Conservation (phyloP, 805 yeast genomes). For the Teunomyces atbi region DNA sequence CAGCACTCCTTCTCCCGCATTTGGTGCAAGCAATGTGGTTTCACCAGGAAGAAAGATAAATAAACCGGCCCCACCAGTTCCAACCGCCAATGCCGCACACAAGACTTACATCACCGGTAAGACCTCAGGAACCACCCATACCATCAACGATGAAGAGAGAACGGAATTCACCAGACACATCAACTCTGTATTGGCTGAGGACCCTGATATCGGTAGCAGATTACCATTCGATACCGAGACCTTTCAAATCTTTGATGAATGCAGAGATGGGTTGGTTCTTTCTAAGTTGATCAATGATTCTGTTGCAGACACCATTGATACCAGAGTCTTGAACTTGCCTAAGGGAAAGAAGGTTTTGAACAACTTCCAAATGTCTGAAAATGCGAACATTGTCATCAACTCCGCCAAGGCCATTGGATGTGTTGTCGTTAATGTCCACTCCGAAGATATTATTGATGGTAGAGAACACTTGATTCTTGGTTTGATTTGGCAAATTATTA, state of each 20-base stretch:
- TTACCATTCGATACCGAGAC: conserved; percentile 91
- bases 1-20: conserved; percentile 24
- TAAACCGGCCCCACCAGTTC: conserved; percentile 34
- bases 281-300: conserved; percentile 95
- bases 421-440: conserved; percentile 95
- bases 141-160: conserved; percentile 96
- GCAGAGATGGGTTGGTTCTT: conserved; percentile 89
- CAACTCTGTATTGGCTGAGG: conserved; percentile 88
- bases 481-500: conserved; percentile 93
- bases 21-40: conserved; percentile 2
- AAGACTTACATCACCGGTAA: conserved; percentile 82
- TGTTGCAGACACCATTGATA: conserved; percentile 97
- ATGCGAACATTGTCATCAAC: conserved; percentile 95
- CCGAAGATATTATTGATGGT: conserved; percentile 93
- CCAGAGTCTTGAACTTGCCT: conserved; percentile 91
- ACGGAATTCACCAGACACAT: conserved; percentile 94
- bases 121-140: conserved; percentile 90
- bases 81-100: conserved; percentile 49
- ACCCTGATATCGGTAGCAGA: conserved; percentile 75
- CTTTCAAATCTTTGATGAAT: conserved; percentile 95
- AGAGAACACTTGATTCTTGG: conserved; percentile 91
- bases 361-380: conserved; percentile 93
- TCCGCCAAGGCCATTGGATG: conserved; percentile 99
- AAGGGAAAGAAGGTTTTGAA: conserved; percentile 71
- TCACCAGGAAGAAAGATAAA: conserved; percentile 22